Percentiles rank a stretch among this genome's conserved stretches.
Conservation (phyloP, 2,329 filamentous ascomycete species). For the Gaeumannomyces sp. region DNA sequence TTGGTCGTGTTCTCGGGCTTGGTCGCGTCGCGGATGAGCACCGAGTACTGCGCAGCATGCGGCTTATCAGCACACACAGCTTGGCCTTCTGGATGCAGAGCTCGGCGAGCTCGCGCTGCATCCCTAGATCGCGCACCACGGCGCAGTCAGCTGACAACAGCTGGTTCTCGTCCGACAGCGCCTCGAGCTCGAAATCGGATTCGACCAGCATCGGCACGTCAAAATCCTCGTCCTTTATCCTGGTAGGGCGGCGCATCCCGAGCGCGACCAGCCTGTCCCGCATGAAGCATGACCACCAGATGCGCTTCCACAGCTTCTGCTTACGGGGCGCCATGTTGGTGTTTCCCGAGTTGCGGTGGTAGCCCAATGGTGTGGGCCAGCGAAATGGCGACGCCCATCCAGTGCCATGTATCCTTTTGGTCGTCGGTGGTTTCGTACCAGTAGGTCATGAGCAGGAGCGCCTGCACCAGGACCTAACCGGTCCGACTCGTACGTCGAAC, state of each 20-base stretch:
- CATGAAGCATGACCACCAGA: constrained; percentile 98
- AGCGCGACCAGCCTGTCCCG: constrained; percentile 86
- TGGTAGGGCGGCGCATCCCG: constrained; percentile 86
- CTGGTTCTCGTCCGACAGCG: constrained; percentile 60
- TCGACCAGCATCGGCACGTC: constrained; percentile 86
- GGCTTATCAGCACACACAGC: constrained; percentile 81
- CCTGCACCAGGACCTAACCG: constrained; percentile 83
- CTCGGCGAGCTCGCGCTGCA: constrained; percentile 72
- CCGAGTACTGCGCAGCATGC: constrained; percentile 92
- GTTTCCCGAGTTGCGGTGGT: constrained; percentile 73
- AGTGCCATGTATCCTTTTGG: constrained; percentile 97
- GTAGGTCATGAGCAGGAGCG: constrained; percentile 86
- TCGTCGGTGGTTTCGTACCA: constrained; percentile 98
- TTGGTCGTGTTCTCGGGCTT: constrained; percentile 70
- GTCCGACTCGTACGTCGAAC: constrained; percentile 92
- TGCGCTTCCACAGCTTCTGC: constrained; percentile 84
- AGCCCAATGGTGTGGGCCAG: constrained; percentile 89
- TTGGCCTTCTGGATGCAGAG: constrained; percentile 92
- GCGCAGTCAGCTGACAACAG: constrained; percentile 66
- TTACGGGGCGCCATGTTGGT: constrained; percentile 68
- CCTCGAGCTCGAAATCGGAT: constrained; percentile 74
- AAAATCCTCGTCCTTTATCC: constrained; percentile 89
- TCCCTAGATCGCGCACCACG: constrained; percentile 60
- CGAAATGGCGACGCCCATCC: constrained; percentile 95
- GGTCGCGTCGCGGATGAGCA: constrained; percentile 76